These are phyloP conservation scores for Quercus dentata DNA, from an alignment of 306 rosid species.

Conservation along the genomic window DNA sequence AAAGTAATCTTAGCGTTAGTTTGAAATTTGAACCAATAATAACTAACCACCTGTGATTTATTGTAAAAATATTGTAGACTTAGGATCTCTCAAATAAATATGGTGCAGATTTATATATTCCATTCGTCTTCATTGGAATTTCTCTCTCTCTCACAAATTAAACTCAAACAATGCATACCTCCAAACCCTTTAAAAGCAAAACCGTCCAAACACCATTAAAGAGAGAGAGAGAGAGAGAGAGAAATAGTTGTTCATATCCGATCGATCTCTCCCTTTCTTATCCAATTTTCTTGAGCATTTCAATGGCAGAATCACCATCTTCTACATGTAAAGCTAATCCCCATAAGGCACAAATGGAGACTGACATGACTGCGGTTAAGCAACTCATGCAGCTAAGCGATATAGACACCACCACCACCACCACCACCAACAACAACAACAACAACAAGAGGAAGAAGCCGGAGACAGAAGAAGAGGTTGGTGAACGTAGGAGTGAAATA, in stretches of 20 bases:
- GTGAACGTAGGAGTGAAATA: conserved; percentile 6
- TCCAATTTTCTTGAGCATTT: neutral
- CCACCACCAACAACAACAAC: neutral
- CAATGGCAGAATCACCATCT: conserved; percentile 16
- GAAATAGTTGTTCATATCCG: neutral
- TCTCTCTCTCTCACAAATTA: conserved; percentile 7
- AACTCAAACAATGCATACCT: conserved; percentile 15
- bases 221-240: neutral
- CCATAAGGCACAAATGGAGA: conserved; percentile 16
- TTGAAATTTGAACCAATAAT: too few species aligned
- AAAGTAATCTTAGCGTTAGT: too few species aligned
- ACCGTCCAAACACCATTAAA: neutral
- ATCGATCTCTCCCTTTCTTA: neutral
- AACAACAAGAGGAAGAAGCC: neutral
- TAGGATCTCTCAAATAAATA: neutral
- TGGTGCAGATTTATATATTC: neutral
- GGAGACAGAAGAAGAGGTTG: conserved; percentile 7
- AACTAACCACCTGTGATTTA: too few species aligned
- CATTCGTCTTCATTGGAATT: conserved; percentile 30
- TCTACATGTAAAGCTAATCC: neutral
- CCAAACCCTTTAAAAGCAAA: neutral
- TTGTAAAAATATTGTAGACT: too few species aligned
- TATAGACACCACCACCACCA: conserved; percentile 23
- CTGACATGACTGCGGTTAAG: conserved; percentile 37
- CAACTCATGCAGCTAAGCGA: conserved; percentile 54